Percentiles rank a stretch among this genome's conserved stretches.
Conservation (phyloP, 805 yeast species). For the Danielozyma ontarioensis region DNA sequence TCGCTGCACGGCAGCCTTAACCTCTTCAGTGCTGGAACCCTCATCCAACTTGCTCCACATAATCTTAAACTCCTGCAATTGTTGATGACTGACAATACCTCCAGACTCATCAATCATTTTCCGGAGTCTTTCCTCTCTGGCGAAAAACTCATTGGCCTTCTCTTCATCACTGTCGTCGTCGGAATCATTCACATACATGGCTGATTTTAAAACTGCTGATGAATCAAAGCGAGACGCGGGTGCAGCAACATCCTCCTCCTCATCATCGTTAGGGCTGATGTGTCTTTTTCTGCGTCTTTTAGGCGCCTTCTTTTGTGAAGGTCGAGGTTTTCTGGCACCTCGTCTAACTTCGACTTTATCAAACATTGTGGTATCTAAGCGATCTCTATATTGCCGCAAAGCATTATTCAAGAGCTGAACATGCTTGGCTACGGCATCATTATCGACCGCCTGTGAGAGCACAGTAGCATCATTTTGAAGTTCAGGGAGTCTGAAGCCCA, state of each 20-base stretch:
- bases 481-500: constrained; percentile 44
- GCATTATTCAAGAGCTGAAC: constrained; percentile 38
- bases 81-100: constrained; percentile 28
- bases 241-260: constrained; percentile 2
- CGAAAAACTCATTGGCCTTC: constrained; percentile 47
- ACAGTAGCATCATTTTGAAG: constrained; percentile 34
- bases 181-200: constrained; percentile 52
- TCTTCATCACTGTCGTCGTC: constrained; percentile 64
- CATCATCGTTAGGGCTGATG: constrained; percentile 23
- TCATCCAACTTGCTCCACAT: constrained; percentile 13
- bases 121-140: constrained; percentile 48
- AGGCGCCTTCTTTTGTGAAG: constrained; percentile 9
- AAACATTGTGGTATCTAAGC: constrained; percentile 1
- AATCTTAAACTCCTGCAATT: constrained; percentile 8
- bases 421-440: constrained; percentile 27
- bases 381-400: constrained; percentile 15
- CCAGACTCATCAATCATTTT: constrained; percentile 29
- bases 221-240: background rate
- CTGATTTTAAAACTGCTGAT: constrained; percentile 34
- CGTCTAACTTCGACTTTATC: constrained; percentile 4
- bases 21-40: too few species aligned
- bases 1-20: too few species aligned
- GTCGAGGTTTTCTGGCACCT: constrained; percentile 3
- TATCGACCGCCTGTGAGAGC: constrained; percentile 27
- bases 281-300: constrained; percentile 3